These are phyloP conservation scores for Fusarium subtropicale DNA, from an alignment of 2,329 filamentous ascomycete genomes.

Conservation along the genomic window DNA sequence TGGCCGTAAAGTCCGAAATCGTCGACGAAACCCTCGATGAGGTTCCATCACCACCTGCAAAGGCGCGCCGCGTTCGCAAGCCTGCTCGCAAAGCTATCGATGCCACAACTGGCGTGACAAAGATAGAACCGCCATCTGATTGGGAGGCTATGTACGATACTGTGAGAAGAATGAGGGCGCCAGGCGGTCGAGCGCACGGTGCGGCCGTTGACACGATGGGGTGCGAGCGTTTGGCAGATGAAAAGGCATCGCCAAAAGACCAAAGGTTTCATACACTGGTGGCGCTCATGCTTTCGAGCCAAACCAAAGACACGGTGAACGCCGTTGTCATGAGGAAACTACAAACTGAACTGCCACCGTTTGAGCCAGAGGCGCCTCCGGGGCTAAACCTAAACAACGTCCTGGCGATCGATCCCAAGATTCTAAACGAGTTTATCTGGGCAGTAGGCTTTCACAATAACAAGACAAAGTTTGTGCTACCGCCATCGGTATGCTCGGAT, in stretches of 20 bases:
- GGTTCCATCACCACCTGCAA: slow-evolving; percentile 44
- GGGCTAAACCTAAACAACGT: slow-evolving; percentile 82
- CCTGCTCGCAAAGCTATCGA: slow-evolving; percentile 60
- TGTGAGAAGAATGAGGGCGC: slow-evolving; percentile 79
- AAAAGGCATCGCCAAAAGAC: slow-evolving; percentile 61
- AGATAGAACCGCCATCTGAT: slow-evolving; percentile 73
- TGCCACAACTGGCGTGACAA: slow-evolving; percentile 54
- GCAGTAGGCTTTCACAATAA: slow-evolving; percentile 95
- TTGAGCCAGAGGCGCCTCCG: slow-evolving; percentile 55
- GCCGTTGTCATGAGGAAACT: slow-evolving; percentile 84
- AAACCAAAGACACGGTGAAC: slow-evolving; percentile 94
- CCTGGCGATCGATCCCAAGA: slow-evolving; percentile 73
- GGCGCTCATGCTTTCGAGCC: slow-evolving; percentile 88
- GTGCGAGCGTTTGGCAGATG: slow-evolving; percentile 79
- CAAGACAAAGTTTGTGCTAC: slow-evolving; percentile 73
- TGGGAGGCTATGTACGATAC: slow-evolving; percentile 86
- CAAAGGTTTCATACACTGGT: slow-evolving; percentile 88
- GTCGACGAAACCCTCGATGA: slow-evolving; percentile 45
- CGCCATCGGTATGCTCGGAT: neutral
- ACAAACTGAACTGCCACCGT: slow-evolving; percentile 76
- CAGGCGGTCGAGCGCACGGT: slow-evolving; percentile 68
- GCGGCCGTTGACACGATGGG: slow-evolving; percentile 98
- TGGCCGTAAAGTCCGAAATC: slow-evolving; percentile 56
- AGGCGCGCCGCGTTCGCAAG: slow-evolving; percentile 55
- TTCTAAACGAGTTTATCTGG: slow-evolving; percentile 79